These are phyloP conservation scores for Austroboletus festivus DNA, from an alignment of 768 basidiomycete genomes.

Conservation along the genomic window DNA sequence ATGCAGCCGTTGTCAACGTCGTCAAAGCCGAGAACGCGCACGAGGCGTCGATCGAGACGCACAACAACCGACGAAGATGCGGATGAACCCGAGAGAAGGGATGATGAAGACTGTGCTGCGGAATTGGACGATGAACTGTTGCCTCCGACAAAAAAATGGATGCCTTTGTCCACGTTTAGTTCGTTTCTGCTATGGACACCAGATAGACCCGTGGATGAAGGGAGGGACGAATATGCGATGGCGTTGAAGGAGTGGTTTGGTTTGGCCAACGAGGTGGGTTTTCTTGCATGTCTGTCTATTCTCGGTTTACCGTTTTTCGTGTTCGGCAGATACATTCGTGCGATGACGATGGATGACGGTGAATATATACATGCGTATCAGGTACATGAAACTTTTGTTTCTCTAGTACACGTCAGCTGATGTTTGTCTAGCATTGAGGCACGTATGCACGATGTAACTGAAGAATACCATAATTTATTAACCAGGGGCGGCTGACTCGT, in stretches of 20 bases:
- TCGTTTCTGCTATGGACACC: constrained; percentile 75
- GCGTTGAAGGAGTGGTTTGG: constrained; percentile 69
- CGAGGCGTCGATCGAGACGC: constrained; percentile 20
- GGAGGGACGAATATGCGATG: constrained; percentile 68
- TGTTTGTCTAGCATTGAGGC: too few relatives aligned
- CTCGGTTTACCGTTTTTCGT: neutral
- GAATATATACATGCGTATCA: neutral
- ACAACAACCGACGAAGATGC: constrained; percentile 29
- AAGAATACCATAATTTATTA: too few relatives aligned
- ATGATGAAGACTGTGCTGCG: constrained; percentile 17
- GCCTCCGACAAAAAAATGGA: constrained; percentile 34
- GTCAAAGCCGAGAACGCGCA: constrained; percentile 9
- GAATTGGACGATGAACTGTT: neutral
- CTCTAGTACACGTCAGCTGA: too few relatives aligned
- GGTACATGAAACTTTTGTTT: too few relatives aligned
- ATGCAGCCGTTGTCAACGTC: constrained; percentile 3
- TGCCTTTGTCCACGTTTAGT: constrained; percentile 54
- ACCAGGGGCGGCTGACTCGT: too few relatives aligned
- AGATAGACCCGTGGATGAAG: constrained; percentile 67
- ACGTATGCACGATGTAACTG: too few relatives aligned
- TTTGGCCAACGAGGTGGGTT: constrained; percentile 58
- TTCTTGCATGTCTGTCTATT: neutral
- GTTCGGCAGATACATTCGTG: constrained; percentile 24
- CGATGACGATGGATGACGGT: constrained; percentile 12
- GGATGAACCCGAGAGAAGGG: constrained; percentile 24